Evolutionary conservation across 2,329 filamentous ascomycete genomes (phyloP), one percentile per base, ranked within the genome.

Genomic region (Stachybotrys chartarum): DNA sequence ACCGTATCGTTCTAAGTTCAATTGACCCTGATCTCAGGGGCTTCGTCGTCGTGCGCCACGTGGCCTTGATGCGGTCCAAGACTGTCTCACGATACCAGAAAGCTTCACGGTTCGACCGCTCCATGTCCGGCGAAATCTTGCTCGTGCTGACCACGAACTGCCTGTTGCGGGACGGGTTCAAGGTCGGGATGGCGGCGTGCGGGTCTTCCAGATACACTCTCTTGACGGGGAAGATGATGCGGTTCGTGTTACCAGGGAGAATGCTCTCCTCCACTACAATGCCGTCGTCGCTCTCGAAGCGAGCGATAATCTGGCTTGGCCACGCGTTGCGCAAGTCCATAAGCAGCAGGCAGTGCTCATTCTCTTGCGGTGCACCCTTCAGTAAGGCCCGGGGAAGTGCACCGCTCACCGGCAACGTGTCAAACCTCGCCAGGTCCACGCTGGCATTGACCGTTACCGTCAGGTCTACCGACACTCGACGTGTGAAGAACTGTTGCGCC

Each of bases 41-140:
- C 1, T 75, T 75, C 1, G 76, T 75, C 1, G 62, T 75, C 0
- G 83, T 83, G 55, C 76, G 82, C 92, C 92, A 97, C 0, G 78
- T 82, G 0, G 87, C 91, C 30, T 78, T 79, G 10, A 96, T 73
- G 47, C 78, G 77, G 57, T 87, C 85, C 3, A 97, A 79, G 2
- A 97, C 80, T 65, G 84, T 85, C 68, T 96, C 89, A 16, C 91
- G 84, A 69, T 91, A 96, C 92, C 92, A 97, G 68, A 97, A 97
- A 0, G 86, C 84, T 72, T 96, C 91, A 53, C 92, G 80, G 57
- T 81, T 87, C 12, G 85, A 82, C 39, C 88, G 83, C 72, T 97
- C 92, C 48, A 81, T 82, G 60, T 94, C 90, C 0, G 90, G 88
- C 0, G 88, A 86, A 55, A 92, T 83, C 63, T 89, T 89, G 66